Percentiles rank a stretch among this genome's conserved stretches.
Conservation (phyloP, 1,284 basidiomycete species). For the Moesziomyces sp. region DNA sequence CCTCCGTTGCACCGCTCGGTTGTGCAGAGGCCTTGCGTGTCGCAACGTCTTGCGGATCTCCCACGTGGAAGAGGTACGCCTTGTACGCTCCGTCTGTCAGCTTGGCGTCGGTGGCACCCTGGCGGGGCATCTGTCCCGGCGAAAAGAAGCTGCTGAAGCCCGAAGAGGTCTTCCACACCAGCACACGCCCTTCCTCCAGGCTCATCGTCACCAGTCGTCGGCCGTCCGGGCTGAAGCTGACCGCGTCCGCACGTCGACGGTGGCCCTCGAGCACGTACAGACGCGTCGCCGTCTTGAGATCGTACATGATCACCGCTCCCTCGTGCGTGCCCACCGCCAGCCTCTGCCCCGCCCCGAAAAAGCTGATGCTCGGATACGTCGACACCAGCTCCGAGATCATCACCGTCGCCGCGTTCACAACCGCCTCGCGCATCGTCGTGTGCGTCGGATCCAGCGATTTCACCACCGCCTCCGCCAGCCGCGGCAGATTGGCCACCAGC, state of each 20-base stretch:
- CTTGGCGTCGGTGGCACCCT: slow-evolving; percentile 75
- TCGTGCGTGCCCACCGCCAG: slow-evolving; percentile 94
- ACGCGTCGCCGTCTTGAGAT: slow-evolving; percentile 92
- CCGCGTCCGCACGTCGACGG: slow-evolving; percentile 33
- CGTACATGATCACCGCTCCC: slow-evolving; percentile 86
- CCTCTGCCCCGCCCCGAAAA: slow-evolving; percentile 84
- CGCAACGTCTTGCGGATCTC: slow-evolving; percentile 16
- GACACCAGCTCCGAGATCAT: slow-evolving; percentile 81
- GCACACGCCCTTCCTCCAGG: slow-evolving; percentile 76
- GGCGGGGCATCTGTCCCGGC: slow-evolving; percentile 89
- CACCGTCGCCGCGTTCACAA: slow-evolving; percentile 89
- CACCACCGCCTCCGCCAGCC: slow-evolving; percentile 92
- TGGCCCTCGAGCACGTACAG: slow-evolving; percentile 95
- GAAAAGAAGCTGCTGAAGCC: slow-evolving; percentile 83
- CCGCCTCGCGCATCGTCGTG: slow-evolving; percentile 82
- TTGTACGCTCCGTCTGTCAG: slow-evolving; percentile 61
- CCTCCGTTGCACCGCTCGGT: slow-evolving; percentile 5
- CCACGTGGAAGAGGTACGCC: slow-evolving; percentile 59
- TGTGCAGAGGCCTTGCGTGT: not conserved
- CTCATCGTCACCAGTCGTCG: slow-evolving; percentile 87
- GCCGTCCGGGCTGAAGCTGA: slow-evolving; percentile 86
- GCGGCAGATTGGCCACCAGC: slow-evolving; percentile 84
- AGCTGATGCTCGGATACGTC: slow-evolving; percentile 88
- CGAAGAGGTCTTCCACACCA: slow-evolving; percentile 68
- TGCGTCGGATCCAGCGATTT: slow-evolving; percentile 94